Evolutionary conservation across 306 rosid species (phyloP).

Genomic region (Fragaria vesca): DNA sequence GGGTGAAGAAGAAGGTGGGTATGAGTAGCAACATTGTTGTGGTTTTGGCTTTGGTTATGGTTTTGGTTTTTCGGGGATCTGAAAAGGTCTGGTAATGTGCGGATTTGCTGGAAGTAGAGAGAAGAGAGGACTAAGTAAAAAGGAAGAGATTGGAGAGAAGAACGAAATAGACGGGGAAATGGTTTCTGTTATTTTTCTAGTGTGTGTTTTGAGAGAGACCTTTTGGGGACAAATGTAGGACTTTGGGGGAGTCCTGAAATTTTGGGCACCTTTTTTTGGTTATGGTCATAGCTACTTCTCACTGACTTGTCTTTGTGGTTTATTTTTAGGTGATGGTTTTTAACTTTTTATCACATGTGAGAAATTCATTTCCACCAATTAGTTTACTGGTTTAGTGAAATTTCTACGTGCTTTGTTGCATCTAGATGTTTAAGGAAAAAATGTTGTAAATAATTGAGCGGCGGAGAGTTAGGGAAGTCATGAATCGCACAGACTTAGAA

Average conservation of each 20-base stretch:
- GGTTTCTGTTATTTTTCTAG: background rate
- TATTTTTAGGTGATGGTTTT: background rate
- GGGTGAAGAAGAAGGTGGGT: slow-evolving; percentile 1
- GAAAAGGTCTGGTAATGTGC: slow-evolving; percentile 22
- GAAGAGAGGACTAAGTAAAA: slow-evolving; percentile 19
- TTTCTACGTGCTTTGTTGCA: background rate
- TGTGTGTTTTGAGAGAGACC: background rate
- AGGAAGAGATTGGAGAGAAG: slow-evolving; percentile 10
- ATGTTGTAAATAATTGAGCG: background rate
- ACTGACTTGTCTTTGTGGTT: background rate
- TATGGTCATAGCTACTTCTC: slow-evolving; percentile 9
- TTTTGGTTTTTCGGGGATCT: slow-evolving; percentile 5
- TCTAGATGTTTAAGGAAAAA: too few relatives aligned
- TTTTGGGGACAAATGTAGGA: slow-evolving; percentile 16
- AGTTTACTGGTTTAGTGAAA: background rate
- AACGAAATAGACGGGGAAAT: slow-evolving; percentile 12
- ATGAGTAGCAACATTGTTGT: slow-evolving; percentile 7
- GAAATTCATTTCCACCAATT: background rate
- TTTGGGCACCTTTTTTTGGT: background rate
- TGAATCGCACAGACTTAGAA: too few relatives aligned
- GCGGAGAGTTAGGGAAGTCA: background rate
- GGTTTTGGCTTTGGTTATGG: background rate
- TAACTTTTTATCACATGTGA: background rate
- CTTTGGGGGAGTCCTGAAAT: background rate
- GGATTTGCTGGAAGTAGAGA: slow-evolving; percentile 18